Percentiles rank a stretch among this genome's conserved stretches.
These are phyloP conservation scores for Teratosphaeria zuluensis DNA, from an alignment of 2,329 filamentous ascomycete genomes.

Conservation along the genomic window DNA sequence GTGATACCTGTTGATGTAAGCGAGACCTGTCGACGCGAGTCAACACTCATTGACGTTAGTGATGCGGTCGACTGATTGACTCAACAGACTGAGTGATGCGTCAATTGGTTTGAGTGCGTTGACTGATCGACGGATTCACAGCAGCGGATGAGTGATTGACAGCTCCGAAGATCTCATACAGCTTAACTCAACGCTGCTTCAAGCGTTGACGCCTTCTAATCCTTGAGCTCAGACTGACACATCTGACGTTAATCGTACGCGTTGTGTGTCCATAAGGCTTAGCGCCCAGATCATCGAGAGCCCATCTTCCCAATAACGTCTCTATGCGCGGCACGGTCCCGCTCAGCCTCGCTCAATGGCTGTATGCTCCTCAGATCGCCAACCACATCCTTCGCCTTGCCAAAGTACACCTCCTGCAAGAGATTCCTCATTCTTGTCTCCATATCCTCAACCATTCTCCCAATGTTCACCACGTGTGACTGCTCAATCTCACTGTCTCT, in stretches of 20 bases:
- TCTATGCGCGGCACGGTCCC: constrained; percentile 73
- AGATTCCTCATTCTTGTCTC: constrained; percentile 98
- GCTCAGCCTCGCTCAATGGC: constrained; percentile 72
- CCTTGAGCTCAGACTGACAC: neutral
- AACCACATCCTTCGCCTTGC: constrained; percentile 97
- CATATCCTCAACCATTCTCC: constrained; percentile 94
- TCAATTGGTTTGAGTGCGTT: too few species aligned
- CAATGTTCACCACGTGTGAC: constrained; percentile 92
- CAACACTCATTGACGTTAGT: too few species aligned
- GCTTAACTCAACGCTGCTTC: too few species aligned
- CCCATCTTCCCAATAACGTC: constrained; percentile 65
- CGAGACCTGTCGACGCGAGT: too few species aligned
- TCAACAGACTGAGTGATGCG: too few species aligned
- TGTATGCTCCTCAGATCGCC: constrained; percentile 85
- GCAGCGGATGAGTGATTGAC: too few species aligned
- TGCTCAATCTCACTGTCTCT: constrained; percentile 60
- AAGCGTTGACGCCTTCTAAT: too few species aligned
- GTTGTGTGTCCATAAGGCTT: neutral
- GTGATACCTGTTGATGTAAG: too few species aligned
- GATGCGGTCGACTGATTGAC: too few species aligned
- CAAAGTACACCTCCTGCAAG: constrained; percentile 98
- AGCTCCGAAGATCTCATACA: too few species aligned
- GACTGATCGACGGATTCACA: too few species aligned
- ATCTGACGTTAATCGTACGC: neutral
- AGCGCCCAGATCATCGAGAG: neutral